Percentiles rank a stretch among this genome's conserved stretches.
Conservation (phyloP, 148 eudicot genomes). For the Persicaria maculosa region DNA sequence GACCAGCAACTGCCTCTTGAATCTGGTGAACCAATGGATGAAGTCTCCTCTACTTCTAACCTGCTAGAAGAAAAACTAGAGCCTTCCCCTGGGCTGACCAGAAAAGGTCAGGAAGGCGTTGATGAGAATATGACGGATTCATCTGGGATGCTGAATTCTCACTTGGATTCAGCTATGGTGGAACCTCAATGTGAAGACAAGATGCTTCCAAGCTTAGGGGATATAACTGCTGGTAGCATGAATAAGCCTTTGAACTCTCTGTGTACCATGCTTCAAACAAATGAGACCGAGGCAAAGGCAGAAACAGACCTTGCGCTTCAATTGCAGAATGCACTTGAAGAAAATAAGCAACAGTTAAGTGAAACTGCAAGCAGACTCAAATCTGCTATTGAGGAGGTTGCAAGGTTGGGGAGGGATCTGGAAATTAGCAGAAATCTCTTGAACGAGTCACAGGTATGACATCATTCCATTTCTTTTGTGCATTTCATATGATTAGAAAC, state of each 20-base stretch:
- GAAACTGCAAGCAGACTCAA: conserved; percentile 53
- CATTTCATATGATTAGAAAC: not conserved
- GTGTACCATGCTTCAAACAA: conserved; percentile 26
- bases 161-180: conserved; percentile 66
- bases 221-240: conserved; percentile 33
- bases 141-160: conserved; percentile 50
- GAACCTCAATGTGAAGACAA: conserved; percentile 56
- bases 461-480: not conserved
- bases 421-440: conserved; percentile 71
- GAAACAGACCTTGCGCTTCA: conserved; percentile 41
- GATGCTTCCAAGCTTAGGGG: conserved; percentile 23
- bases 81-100: conserved; percentile 21
- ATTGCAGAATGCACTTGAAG: conserved; percentile 51
- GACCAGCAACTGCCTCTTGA: conserved; percentile 32
- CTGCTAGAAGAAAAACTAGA: conserved; percentile 32
- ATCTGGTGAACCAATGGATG: conserved; percentile 55
- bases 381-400: conserved; percentile 47
- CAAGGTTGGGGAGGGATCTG: conserved; percentile 62
- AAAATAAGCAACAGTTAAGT: conserved; percentile 46
- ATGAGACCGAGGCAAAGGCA: conserved; percentile 28
- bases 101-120: conserved; percentile 42
- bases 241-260: conserved; percentile 25
- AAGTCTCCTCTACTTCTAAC: conserved; percentile 50
- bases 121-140: conserved; percentile 85
- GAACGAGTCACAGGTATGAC: conserved; percentile 86